phyloP scores from a whole-genome alignment of 1,284 basidiomycete species.

The Malassezia sympodialis region DNA sequence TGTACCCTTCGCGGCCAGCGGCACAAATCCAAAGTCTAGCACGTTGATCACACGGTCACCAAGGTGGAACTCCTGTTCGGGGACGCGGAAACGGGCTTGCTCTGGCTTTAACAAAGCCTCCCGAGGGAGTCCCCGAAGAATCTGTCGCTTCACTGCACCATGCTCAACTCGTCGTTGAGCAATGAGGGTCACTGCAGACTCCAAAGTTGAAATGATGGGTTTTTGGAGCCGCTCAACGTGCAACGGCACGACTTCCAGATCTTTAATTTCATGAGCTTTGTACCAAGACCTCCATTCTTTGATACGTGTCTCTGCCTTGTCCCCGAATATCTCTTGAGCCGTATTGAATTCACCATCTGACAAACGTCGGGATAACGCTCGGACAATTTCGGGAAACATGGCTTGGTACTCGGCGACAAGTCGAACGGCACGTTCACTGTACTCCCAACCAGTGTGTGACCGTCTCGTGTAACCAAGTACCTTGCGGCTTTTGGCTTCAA shows the following conservation, averaged over 20 bases:
- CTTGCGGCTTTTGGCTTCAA: constrained; percentile 89
- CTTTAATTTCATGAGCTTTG: constrained; percentile 69
- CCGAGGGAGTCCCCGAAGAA: constrained; percentile 83
- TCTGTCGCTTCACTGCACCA: constrained; percentile 65
- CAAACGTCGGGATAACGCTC: constrained; percentile 22
- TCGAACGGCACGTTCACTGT: constrained; percentile 72
- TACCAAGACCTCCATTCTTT: constrained; percentile 77
- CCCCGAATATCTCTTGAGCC: constrained; percentile 63
- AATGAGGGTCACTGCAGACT: constrained; percentile 65
- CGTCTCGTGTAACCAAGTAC: constrained; percentile 88
- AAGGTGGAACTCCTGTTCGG: constrained; percentile 76
- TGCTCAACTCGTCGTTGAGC: constrained; percentile 24
- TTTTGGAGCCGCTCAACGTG: constrained; percentile 84
- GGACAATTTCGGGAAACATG: constrained; percentile 40
- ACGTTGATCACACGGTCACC: constrained; percentile 97
- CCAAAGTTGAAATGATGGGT: constrained; percentile 49
- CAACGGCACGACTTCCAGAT: constrained; percentile 83
- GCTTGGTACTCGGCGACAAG: constrained; percentile 70
- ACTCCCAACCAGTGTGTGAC: constrained; percentile 79
- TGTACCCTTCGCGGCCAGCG: constrained; percentile 80
- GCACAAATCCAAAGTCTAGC: constrained; percentile 80
- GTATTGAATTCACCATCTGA: constrained; percentile 58
- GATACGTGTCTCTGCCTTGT: constrained; percentile 59
- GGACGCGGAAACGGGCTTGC: constrained; percentile 78
- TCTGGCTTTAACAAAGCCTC: constrained; percentile 86